Conservation (phyloP, 257 asterid species). For the Ligustrum vulgare region DNA sequence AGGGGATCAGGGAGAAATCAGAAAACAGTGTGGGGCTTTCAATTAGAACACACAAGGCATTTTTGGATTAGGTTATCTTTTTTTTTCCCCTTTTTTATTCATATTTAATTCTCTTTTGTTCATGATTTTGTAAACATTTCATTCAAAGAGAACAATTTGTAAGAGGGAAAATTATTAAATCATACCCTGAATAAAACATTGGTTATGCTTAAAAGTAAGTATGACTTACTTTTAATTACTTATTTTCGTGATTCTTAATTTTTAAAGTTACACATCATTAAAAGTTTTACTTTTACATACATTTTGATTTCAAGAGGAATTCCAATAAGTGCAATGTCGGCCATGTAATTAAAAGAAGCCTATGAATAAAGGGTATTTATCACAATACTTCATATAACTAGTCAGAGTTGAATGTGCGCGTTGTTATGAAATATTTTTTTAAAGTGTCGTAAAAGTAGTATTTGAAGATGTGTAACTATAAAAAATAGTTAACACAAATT, state of each 20-base stretch:
- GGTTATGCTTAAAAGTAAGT: not conserved
- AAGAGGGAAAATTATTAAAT: not conserved
- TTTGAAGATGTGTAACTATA: too few species aligned
- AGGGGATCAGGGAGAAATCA: slow-evolving; percentile 56
- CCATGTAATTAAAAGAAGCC: too few species aligned
- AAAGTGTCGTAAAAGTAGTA: too few species aligned
- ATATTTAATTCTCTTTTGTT: not conserved
- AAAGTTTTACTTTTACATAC: too few species aligned
- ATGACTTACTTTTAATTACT: not conserved
- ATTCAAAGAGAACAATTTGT: not conserved
- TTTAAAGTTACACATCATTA: too few species aligned
- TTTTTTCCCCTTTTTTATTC: not conserved
- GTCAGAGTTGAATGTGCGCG: too few species aligned
- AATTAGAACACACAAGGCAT: not conserved
- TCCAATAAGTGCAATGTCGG: too few species aligned
- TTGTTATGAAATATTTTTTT: too few species aligned
- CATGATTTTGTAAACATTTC: not conserved
- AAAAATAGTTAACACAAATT: too few species aligned
- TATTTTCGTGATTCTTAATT: not conserved
- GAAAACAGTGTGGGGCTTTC: slow-evolving; percentile 43
- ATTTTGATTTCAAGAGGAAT: too few species aligned
- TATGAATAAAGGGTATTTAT: too few species aligned
- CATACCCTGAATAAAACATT: not conserved
- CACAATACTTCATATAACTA: too few species aligned
- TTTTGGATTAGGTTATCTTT: not conserved